Base-by-base conservation (phyloP, 345 rosid genomes). In the Bruguiera gymnorhiza region DNA sequence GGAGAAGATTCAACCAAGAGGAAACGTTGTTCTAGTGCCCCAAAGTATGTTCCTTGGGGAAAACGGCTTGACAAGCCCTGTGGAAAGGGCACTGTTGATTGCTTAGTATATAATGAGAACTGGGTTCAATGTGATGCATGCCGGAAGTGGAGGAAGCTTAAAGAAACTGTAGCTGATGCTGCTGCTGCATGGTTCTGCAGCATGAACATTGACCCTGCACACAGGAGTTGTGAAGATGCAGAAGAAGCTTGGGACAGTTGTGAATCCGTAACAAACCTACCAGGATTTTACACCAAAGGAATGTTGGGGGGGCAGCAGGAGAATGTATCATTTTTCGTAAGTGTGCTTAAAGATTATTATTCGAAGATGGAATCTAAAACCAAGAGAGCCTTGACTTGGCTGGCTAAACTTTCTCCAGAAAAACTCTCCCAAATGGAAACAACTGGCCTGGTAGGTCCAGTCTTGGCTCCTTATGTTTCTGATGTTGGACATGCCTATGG, bases 91-190 rank as follows among this genome's bases (percentile, higher is more conserved):
- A 73, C 74, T 73, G 55, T 75, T 37, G 82, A 82, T 63, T 50
- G 43, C 75, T 65, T 64, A 59, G 70, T 68, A 56, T 70, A 52
- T 69, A 84, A 83, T 39, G 95, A 89, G 54, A 82, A 82, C 55
- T 94, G 98, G 98, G 86, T 91, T 69, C 98, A 94, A 81, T 94
- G 98, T 63, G 95, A 94, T 83, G 83, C 92, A 57, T 94, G 98
- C 78, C 75, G 78, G 63, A 91, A 94, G 83, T 94, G 98, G 98
- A 90, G 97, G 83, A 91, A 86, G 84, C 76, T 86, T 68, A 64
- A 67, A 62, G 88, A 74, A 68, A 74, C 72, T 70, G 73, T 72
- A 52, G 81, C 83, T 76, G 80, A 81, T 80, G 66, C 79, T 60
- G 81, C 76, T 68, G 76, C 84, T 58, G 90, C 91, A 57, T 94